Evolutionary conservation across 192 early-diverging fungal genomes (phyloP).

Genomic region (Podila verticillata): DNA sequence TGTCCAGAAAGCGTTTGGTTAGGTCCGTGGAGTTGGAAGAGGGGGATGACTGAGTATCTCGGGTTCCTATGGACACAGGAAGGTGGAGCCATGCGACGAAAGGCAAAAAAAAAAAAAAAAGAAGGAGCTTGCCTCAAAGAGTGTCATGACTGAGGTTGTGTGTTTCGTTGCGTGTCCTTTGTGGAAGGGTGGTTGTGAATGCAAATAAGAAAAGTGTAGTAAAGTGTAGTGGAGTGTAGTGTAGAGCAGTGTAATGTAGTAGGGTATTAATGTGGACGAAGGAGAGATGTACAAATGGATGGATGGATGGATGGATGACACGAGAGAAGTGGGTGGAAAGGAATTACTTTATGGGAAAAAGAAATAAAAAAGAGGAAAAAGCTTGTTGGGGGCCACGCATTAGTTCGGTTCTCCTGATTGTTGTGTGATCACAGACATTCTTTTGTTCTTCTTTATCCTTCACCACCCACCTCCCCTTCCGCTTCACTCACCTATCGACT

Average conservation of each 20-base stretch:
- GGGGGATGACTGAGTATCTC: constrained; percentile 2
- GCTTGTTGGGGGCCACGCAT: constrained; percentile 8
- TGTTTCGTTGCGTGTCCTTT: too few relatives aligned
- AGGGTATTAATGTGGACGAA: neutral
- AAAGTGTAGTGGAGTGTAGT: too few relatives aligned
- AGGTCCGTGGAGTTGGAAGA: neutral
- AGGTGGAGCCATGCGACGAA: neutral
- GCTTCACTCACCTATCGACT: too few relatives aligned
- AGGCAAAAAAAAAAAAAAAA: too few relatives aligned
- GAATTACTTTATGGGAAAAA: neutral
- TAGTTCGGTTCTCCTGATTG: neutral
- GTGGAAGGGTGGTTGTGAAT: neutral
- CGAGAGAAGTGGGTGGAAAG: neutral
- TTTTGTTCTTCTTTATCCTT: too few relatives aligned
- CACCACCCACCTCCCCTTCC: too few relatives aligned
- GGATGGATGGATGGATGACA: neutral
- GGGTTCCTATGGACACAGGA: too few relatives aligned
- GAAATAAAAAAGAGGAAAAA: neutral
- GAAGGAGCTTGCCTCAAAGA: constrained; percentile 34
- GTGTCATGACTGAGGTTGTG: constrained; percentile 19
- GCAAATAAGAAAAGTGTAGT: neutral
- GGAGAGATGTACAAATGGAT: neutral
- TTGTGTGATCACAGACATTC: too few relatives aligned
- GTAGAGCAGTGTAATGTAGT: too few relatives aligned
- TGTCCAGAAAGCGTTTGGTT: neutral